phyloP scores from a whole-genome alignment of 2,329 filamentous ascomycete genomes.

The Penicillium sp. region DNA sequence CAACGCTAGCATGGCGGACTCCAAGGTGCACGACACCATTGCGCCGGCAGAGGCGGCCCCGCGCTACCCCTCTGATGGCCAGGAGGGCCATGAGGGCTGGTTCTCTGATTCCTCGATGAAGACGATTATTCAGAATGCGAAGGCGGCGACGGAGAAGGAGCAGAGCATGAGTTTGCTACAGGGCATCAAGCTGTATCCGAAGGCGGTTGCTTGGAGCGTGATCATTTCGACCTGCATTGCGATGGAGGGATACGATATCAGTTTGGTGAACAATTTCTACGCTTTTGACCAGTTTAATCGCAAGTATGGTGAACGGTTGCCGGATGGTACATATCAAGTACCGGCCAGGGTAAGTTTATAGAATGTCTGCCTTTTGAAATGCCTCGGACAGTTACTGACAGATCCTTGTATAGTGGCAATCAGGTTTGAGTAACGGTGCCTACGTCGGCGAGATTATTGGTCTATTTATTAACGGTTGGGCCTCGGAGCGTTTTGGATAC shows the following conservation, averaged over 20 bases:
- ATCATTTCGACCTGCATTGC: conserved; percentile 88
- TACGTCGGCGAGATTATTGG: conserved; percentile 57
- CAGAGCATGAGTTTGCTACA: conserved; percentile 75
- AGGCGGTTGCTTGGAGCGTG: conserved; percentile 82
- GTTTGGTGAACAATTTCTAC: conserved; percentile 81
- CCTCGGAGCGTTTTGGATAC: conserved; percentile 60
- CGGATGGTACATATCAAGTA: conserved; percentile 47
- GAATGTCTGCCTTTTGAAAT: neutral
- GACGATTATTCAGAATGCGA: conserved; percentile 49
- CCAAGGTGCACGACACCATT: conserved; percentile 39
- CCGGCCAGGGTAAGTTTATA: conserved; percentile 44
- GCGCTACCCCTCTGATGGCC: conserved; percentile 19
- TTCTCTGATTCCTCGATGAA: conserved; percentile 36
- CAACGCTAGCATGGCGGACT: conserved; percentile 34
- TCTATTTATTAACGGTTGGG: conserved; percentile 58
- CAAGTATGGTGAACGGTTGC: conserved; percentile 47
- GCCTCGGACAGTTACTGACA: conserved; percentile 22
- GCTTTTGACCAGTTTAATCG: conserved; percentile 49
- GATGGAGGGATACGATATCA: conserved; percentile 90
- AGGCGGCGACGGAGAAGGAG: conserved; percentile 53
- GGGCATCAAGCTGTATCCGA: conserved; percentile 82
- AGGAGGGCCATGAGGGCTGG: conserved; percentile 25
- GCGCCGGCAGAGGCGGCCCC: conserved; percentile 28
- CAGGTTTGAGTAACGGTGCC: conserved; percentile 53
- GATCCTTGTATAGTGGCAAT: conserved; percentile 48